Evolutionary conservation across 108 stramenopile genomes (phyloP), one percentile per base, ranked within the genome.

Genomic region (Nitzschia sp.): DNA sequence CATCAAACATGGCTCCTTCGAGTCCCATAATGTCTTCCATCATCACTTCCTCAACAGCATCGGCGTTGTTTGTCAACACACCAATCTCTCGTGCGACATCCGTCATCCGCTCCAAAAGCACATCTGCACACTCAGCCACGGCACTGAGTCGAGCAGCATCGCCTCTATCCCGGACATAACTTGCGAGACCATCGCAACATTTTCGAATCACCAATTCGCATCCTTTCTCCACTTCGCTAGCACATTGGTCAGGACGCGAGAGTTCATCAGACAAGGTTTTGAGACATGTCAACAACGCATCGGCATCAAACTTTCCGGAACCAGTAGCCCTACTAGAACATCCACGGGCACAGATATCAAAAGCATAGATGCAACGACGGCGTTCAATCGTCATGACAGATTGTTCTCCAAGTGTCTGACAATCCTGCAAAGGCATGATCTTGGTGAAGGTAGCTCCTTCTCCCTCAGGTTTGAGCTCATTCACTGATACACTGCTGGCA

Each of bases 41-140:
- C 54, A 94, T 80, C 44, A 72, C 84, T 57, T 86, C 83, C 63
- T 91, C 86, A n/a, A 94, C 78, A 25, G 70, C 41, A 48, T 75
- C 73, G 8, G 66, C 54, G 46, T 82, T 80, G 38, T 76, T 78
- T 15, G 86, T 83, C 11, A 94, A 79, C 52, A 74, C 75, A 0
- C 79, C 80, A 55, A 88, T 85, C 60, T 94, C 92, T 3, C 86
- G 79, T 46, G 89, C 87, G 51, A 94, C 77, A 53, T 91, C 88
- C 15, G 73, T 58, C 63, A 91, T 83, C 15, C 85, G 78, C 24
- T 80, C 71, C 50, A 80, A 79, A 51, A 94, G 69, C 38, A 89
- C 86, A 72, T 91, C 85, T 10, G 89, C 89, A 67, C 92, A 94
- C 79, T 94, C 92, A 10, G 89, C 86, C 10, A 94, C 89, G 34